A percentile compares a stretch with the other conserved stretches of the same genome.
Conservation (phyloP, 225 moss, liverwort and hornwort species). For the Thuidium tamariscinum region DNA sequence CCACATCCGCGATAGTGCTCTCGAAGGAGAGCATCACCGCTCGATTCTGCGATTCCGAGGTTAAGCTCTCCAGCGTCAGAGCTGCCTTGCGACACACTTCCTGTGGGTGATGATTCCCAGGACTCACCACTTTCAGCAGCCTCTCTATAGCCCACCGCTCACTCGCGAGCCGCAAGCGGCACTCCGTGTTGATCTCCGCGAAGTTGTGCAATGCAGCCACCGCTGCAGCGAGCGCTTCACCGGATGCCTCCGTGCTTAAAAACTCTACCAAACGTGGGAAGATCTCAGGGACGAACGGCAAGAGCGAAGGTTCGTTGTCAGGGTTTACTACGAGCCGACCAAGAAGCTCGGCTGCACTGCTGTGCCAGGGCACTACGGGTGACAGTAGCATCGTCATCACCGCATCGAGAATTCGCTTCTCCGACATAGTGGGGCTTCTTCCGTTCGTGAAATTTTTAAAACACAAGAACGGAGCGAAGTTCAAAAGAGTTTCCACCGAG, state of each 20-base stretch:
- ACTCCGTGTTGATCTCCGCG: constrained; percentile 93
- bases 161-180: constrained; percentile 79
- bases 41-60: constrained; percentile 92
- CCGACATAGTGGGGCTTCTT: constrained; percentile 35
- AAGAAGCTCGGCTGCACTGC: constrained; percentile 79
- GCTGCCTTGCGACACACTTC: constrained; percentile 85
- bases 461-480: constrained; percentile 66
- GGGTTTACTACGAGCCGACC: constrained; percentile 93
- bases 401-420: constrained; percentile 62
- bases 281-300: constrained; percentile 63
- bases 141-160: constrained; percentile 88
- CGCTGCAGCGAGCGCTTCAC: constrained; percentile 84
- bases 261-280: constrained; percentile 81
- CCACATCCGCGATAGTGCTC: constrained; percentile 70
- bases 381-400: constrained; percentile 76
- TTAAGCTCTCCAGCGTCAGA: constrained; percentile 77
- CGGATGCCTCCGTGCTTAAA: constrained; percentile 31
- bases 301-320: constrained; percentile 81
- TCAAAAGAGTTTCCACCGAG: constrained; percentile 65
- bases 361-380: constrained; percentile 74
- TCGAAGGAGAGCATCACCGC: constrained; percentile 65
- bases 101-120: constrained; percentile 47
- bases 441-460: constrained; percentile 69
- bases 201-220: constrained; percentile 94
- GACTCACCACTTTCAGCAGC: constrained; percentile 52